Evolutionary conservation across 768 basidiomycete genomes (phyloP), one percentile per base, ranked within the genome.

Genomic region (Hypsizygus marmoreus): DNA sequence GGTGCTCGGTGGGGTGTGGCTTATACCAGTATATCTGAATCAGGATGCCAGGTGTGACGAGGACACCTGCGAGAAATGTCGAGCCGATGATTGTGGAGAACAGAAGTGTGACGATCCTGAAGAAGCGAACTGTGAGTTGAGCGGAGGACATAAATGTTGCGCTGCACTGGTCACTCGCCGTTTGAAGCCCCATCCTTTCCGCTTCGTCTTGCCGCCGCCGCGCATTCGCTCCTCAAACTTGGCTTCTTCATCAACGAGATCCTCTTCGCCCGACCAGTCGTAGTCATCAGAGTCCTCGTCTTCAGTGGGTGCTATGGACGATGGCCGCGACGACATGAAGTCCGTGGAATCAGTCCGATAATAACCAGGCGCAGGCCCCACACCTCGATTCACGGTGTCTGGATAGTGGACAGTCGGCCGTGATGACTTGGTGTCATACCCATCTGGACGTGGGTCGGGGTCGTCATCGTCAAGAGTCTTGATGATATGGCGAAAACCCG

Each of bases 221-320:
- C n/a, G n/a, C 70, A 85, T 82, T 49, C 75, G 66, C 46, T 81
- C 66, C 59, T 76, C 78, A 39, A 82, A 86, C 58, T 81, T 83
- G 33, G 80, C 79, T 51, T 85, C 84, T 57, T 86, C 75, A 49
- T 89, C 82, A 0, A 74, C 78, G 13, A 91, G 69, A 57, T 91
- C 86, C 43, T 88, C 88, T 51, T 91, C 89, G 13, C 72, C 84
- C 29, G 82, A 84, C 88, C 88, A 89, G 59, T 91, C 83, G 47
- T 82, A 88, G n/a, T 79, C 74, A 1, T 75, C 71, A 0, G 77
- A 74, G 9, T 77, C 77, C 16, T 85, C 82, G 8, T 83, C 84
- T 39, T 86, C 53, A 28, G 51, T 83, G n/a, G n/a, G n/a, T 3
- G 77, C 74, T 12, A 77, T 61, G 2, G 82, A 82, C 13, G 80